A percentile compares a stretch with the other conserved stretches of the same genome.
Conservation (phyloP, 192 early-diverging fungal genomes). For the Dimargaris cristalligena region DNA sequence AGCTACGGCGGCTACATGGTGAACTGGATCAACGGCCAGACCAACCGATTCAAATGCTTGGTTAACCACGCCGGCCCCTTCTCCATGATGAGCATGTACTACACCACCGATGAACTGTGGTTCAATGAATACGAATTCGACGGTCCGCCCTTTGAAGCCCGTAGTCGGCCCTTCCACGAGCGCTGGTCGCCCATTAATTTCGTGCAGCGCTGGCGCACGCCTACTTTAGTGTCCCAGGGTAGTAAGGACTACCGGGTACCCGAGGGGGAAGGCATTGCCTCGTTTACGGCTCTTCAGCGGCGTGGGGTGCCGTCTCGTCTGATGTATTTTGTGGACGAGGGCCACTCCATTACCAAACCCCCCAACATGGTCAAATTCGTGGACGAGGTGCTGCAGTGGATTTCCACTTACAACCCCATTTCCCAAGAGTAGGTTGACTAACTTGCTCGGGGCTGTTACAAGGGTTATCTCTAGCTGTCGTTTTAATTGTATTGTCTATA, state of each 20-base stretch:
- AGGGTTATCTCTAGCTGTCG: no score
- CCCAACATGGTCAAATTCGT: constrained; percentile 62
- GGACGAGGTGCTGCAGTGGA: constrained; percentile 48
- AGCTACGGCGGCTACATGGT: constrained; percentile 71
- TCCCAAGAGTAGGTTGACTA: no score
- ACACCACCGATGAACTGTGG: constrained; percentile 63
- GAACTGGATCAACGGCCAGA: constrained; percentile 72
- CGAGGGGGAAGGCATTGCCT: constrained; percentile 45
- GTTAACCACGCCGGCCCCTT: constrained; percentile 68
- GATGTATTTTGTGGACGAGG: constrained; percentile 63
- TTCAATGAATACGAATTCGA: constrained; percentile 61
- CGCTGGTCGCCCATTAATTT: constrained; percentile 48
- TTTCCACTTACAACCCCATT: constrained; percentile 13
- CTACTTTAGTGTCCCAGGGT: constrained; percentile 64
- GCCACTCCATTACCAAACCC: constrained; percentile 57
- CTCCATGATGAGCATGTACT: constrained; percentile 36
- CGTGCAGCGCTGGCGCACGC: constrained; percentile 56
- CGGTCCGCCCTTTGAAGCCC: constrained; percentile 38
- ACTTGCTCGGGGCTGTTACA: no score
- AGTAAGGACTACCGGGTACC: constrained; percentile 52
- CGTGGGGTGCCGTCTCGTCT: constrained; percentile 46
- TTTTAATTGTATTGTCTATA: no score
- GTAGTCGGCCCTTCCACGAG: constrained; percentile 34
- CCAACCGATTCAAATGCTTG: constrained; percentile 39
- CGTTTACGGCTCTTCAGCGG: constrained; percentile 61